phyloP scores from a whole-genome alignment of 1,284 basidiomycete species.

The Mycocalia duriaeana region DNA sequence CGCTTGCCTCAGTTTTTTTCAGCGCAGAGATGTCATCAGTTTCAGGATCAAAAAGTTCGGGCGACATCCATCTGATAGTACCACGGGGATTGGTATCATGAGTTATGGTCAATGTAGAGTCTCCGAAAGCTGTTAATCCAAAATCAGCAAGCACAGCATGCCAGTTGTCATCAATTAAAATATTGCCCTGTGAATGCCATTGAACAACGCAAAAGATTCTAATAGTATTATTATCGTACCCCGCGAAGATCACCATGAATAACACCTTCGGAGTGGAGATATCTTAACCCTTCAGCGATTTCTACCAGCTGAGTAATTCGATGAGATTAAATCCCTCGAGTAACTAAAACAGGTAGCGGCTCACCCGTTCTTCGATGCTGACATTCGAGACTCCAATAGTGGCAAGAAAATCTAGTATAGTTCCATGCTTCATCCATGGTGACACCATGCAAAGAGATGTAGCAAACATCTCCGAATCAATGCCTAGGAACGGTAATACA shows the following conservation, averaged over 20 bases:
- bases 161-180: slow-evolving; percentile 14
- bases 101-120: slow-evolving; percentile 6
- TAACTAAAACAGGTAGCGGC: not conserved
- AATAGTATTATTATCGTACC: too few species aligned
- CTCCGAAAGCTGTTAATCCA: slow-evolving; percentile 13
- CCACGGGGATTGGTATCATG: slow-evolving; percentile 9
- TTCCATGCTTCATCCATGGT: slow-evolving; percentile 16
- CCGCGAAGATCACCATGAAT: slow-evolving; percentile 7
- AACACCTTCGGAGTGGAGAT: slow-evolving; percentile 5
- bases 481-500: slow-evolving; percentile 16
- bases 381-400: slow-evolving; percentile 11
- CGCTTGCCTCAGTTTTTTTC: slow-evolving; percentile 13
- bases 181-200: slow-evolving; percentile 15
- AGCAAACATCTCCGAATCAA: slow-evolving; percentile 16
- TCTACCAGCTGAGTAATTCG: not conserved
- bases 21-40: slow-evolving; percentile 6
- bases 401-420: slow-evolving; percentile 6
- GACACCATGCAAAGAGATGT: slow-evolving; percentile 17
- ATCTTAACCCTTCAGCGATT: slow-evolving; percentile 4
- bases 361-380: slow-evolving; percentile 12
- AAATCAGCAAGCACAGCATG: slow-evolving; percentile 18
- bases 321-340: not conserved
- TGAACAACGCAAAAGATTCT: too few species aligned
- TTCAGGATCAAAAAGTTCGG: slow-evolving; percentile 12
- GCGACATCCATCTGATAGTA: slow-evolving; percentile 19